Base-by-base conservation (phyloP, 352 stramenopile genomes). In the Phytophthora sansomeana region DNA sequence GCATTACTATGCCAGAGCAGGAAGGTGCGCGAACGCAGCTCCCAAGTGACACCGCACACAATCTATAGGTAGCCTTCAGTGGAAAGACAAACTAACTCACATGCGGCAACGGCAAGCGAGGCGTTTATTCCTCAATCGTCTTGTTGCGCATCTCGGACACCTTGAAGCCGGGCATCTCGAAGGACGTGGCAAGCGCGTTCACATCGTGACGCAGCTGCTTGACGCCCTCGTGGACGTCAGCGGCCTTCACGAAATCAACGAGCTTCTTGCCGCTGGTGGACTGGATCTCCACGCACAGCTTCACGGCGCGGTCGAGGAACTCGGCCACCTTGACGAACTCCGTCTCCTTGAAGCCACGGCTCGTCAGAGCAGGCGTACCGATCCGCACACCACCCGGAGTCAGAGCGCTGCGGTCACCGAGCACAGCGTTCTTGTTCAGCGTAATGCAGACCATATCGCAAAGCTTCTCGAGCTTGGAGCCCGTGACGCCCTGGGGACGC, bases 361-460 rank as follows among this genome's bases (percentile, higher is more conserved):
- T 99, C 32, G 98, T 99, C 38, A 99, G 73, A 16, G 98, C 97
- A 29, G 97, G 97, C 51, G 97, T 97, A 33, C 98, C 98, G 38
- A 99, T 78, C 61, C 97, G 92, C 21, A 99, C 96, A 60, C 98
- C 98, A 43, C 97, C 97, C 5, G 87, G 87, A 48, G 96, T 98
- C 29, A 99, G 71, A 32, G 97, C 97, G 28, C 92, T 98, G 55
- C 94, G 85, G 84, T 99, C 97, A 43, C 98, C 97, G 36, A 97
- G 83, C 19, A 99, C 93, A 17, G 97, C 97, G 81, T 99, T 99
- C 87, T 99, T 99, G 87, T 99, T 99, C 3, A 99, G 85, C 47
- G 98, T 99, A 69, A 99, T 99, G 77, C 92, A 93, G 11, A 97
- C 95, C 42, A 96, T 77, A 74, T 99, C 98, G 68, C 97, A 99